Conservation (phyloP, 2,329 filamentous ascomycete genomes). For the Aspergillus persii region DNA sequence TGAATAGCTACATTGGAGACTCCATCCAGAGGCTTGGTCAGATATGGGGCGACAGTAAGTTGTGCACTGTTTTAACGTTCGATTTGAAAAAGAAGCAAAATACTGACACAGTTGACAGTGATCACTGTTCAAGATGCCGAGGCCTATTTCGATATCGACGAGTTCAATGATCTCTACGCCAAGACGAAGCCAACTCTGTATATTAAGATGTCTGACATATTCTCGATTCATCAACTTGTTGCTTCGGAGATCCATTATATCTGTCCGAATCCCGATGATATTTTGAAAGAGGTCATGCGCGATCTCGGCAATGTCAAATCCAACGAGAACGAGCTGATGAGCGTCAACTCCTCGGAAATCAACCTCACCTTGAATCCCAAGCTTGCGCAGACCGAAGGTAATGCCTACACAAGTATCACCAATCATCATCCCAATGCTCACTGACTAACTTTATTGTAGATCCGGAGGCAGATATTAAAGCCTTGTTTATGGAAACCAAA, state of each 20-base stretch:
- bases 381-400: slow-evolving; percentile 76
- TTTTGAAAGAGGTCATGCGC: slow-evolving; percentile 84
- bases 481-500: slow-evolving; percentile 97
- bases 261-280: slow-evolving; percentile 78
- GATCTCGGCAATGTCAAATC: slow-evolving; percentile 94
- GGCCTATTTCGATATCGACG: slow-evolving; percentile 93
- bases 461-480: slow-evolving; percentile 86
- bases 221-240: slow-evolving; percentile 88
- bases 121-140: slow-evolving; percentile 85
- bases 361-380: slow-evolving; percentile 87
- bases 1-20: slow-evolving; percentile 87
- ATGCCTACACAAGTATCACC: slow-evolving; percentile 13
- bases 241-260: slow-evolving; percentile 74
- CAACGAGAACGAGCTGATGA: slow-evolving; percentile 90
- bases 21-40: slow-evolving; percentile 75
- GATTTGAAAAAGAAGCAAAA: slow-evolving; percentile 23
- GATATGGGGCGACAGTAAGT: slow-evolving; percentile 66
- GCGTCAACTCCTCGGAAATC: slow-evolving; percentile 82
- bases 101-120: slow-evolving; percentile 49
- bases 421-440: not conserved
- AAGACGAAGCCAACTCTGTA: slow-evolving; percentile 97
- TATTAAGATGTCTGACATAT: slow-evolving; percentile 97
- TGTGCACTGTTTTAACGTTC: not conserved
- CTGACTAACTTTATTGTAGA: slow-evolving; percentile 50
- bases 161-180: slow-evolving; percentile 96